Percentiles rank a stretch among this genome's conserved stretches.
Conservation (phyloP, 208 protist genomes). For the Acanthamoeba royreba region DNA sequence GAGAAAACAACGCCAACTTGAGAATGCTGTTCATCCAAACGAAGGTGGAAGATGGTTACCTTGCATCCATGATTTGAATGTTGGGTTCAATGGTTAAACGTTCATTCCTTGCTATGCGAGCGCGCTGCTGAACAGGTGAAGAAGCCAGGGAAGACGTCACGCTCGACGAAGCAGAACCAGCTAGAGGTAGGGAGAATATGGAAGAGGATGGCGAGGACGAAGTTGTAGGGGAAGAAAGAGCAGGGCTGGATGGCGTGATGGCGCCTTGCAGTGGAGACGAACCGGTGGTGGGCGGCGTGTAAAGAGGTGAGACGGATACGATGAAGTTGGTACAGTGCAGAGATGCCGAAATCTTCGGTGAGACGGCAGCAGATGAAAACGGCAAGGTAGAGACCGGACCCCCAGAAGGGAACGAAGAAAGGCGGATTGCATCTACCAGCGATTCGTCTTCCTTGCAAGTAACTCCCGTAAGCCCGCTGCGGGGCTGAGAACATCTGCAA, state of each 20-base stretch:
- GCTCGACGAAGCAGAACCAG: too few species aligned
- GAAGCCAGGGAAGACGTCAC: background rate
- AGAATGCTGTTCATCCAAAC: conserved; percentile 8
- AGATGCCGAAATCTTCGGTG: background rate
- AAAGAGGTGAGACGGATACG: background rate
- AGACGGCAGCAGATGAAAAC: background rate
- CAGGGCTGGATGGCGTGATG: too few species aligned
- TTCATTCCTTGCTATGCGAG: background rate
- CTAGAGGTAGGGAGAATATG: too few species aligned
- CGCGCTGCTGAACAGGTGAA: background rate
- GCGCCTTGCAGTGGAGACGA: too few species aligned
- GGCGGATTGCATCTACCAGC: background rate
- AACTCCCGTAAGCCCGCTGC: conserved; percentile 37
- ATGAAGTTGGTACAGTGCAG: background rate
- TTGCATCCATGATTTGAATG: conserved; percentile 29
- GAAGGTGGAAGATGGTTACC: background rate
- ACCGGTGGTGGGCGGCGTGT: background rate
- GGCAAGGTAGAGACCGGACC: background rate
- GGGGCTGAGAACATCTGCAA: conserved; percentile 53
- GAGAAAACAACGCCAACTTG: background rate
- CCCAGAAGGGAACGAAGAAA: background rate
- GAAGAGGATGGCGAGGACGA: too few species aligned
- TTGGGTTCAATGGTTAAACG: background rate
- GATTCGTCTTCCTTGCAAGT: conserved; percentile 33
- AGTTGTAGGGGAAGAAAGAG: background rate